These are phyloP conservation scores for Flaveria linearis DNA, from an alignment of 129 eudicot species.

Conservation along the genomic window DNA sequence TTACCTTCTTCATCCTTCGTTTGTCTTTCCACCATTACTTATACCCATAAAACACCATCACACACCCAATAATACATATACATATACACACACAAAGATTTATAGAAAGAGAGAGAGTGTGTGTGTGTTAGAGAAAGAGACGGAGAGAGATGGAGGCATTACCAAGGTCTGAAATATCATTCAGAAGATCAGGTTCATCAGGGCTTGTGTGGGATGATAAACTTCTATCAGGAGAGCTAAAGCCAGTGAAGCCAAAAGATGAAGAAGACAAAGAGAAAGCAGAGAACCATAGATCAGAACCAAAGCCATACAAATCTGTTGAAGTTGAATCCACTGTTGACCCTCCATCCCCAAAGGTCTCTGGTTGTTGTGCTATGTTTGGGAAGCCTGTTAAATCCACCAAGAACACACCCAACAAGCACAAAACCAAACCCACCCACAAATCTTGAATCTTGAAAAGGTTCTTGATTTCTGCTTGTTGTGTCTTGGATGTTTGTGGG, in stretches of 20 bases:
- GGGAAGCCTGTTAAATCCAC: constrained; percentile 54
- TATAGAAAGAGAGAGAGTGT: not conserved
- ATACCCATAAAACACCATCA: constrained; percentile 24
- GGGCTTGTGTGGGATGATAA: constrained; percentile 90
- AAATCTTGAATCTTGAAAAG: constrained; percentile 38
- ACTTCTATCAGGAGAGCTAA: constrained; percentile 60
- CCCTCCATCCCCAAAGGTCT: constrained; percentile 79
- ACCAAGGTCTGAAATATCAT: constrained; percentile 72
- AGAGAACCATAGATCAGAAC: constrained; percentile 30
- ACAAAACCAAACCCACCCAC: constrained; percentile 37
- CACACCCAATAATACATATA: constrained; percentile 18
- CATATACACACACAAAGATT: not conserved
- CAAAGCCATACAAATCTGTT: constrained; percentile 49
- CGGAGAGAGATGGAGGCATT: constrained; percentile 46
- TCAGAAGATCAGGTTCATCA: constrained; percentile 82
- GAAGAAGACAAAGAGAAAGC: constrained; percentile 40
- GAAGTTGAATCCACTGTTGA: constrained; percentile 58
- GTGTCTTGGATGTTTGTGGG: constrained; percentile 35
- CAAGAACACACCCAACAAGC: constrained; percentile 28
- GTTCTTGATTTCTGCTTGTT: constrained; percentile 24
- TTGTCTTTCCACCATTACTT: constrained; percentile 32
- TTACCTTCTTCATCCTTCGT: constrained; percentile 32
- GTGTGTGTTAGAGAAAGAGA: not conserved
- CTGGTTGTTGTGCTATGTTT: constrained; percentile 64
- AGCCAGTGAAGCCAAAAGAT: constrained; percentile 39